A percentile compares a stretch with the other conserved stretches of the same genome.
Evolutionary conservation across 2,329 filamentous ascomycete genomes (phyloP).

Genomic region (Bertia moriformis): DNA sequence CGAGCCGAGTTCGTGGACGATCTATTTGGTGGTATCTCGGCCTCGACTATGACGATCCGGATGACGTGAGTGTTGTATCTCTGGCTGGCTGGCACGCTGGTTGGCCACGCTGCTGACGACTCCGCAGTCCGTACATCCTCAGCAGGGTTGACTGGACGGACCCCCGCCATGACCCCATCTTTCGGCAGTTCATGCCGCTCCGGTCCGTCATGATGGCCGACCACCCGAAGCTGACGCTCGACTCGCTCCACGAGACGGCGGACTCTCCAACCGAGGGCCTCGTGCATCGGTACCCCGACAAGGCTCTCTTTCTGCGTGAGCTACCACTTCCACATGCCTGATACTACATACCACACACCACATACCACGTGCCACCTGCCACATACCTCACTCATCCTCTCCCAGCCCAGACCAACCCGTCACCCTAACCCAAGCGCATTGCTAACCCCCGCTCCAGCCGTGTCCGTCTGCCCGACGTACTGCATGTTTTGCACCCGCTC

Average conservation of each 20-base stretch:
- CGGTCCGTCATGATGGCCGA: conserved; percentile 34
- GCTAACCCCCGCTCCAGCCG: conserved; percentile 22
- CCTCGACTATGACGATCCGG: conserved; percentile 43
- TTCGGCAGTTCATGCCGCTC: conserved; percentile 44
- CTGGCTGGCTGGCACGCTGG: background rate
- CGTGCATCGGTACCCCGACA: conserved; percentile 50
- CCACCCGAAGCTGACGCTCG: conserved; percentile 35
- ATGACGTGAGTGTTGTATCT: conserved; percentile 25
- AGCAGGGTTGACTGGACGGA: conserved; percentile 43
- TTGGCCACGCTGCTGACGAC: conserved; percentile 4
- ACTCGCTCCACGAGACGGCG: conserved; percentile 40
- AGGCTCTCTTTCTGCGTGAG: conserved; percentile 44
- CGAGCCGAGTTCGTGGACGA: conserved; percentile 38
- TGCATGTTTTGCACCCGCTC: conserved; percentile 49
- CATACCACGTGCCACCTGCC: too few species aligned
- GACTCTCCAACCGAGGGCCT: conserved; percentile 41
- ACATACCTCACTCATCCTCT: background rate
- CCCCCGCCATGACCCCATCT: conserved; percentile 41
- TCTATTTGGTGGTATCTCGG: conserved; percentile 31
- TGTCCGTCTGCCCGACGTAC: conserved; percentile 46
- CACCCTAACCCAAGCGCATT: background rate
- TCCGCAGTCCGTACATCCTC: conserved; percentile 35
- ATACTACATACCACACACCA: background rate
- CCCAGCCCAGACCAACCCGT: background rate
- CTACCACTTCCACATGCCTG: conserved; percentile 1